Evolutionary conservation across 768 basidiomycete genomes (phyloP), one percentile per base, ranked within the genome.

Genomic region (Psilocybe cyanescens): DNA sequence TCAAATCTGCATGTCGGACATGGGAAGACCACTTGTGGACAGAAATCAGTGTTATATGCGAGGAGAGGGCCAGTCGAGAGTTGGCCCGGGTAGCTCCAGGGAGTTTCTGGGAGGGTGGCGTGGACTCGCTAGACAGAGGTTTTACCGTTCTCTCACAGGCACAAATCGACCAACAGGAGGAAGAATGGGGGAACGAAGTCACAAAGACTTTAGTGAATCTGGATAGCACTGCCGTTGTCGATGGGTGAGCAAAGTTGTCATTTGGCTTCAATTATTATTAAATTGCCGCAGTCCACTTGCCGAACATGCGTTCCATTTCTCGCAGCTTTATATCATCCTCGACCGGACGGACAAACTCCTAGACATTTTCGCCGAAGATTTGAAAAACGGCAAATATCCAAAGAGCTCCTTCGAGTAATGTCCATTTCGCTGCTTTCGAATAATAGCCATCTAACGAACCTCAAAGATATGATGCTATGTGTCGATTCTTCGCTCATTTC

Each of bases 1-100:
- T 94, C 35, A 87, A 90, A 63, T 82, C 87, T 0, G 86, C 90
- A 3, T 96, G 94, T 69, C 77, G 88, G 35, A 90, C 92, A 19
- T 99, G 97, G 96, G 92, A 96, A 69, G 97, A 99, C 69, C 90
- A 96, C 70, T 79, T 99, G 0, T 99, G 97, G 97, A 94, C 92
- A 0, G 89, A 92, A 60, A 79, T 95, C 54, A 88, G 87, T 66
- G 81, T 93, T 52, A 78, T 93, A 41, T 90, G 92, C 67, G 93
- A 96, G 70, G 88, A 94, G 66, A 88, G 91, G 61, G 84, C 90
- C 70, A 89, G 87, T 48, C 81, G 79, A 31, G 87, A 90, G 62
- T 82, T 98, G 68, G 72, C 79, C 8, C 81, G 83, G 41, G 71
- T 94, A 5, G 88, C 89, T 6, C 17, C 57, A 0, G 88, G 88